These are phyloP conservation scores for Calonectria multiphialidica DNA, from an alignment of 2,329 filamentous ascomycete genomes.

Conservation along the genomic window DNA sequence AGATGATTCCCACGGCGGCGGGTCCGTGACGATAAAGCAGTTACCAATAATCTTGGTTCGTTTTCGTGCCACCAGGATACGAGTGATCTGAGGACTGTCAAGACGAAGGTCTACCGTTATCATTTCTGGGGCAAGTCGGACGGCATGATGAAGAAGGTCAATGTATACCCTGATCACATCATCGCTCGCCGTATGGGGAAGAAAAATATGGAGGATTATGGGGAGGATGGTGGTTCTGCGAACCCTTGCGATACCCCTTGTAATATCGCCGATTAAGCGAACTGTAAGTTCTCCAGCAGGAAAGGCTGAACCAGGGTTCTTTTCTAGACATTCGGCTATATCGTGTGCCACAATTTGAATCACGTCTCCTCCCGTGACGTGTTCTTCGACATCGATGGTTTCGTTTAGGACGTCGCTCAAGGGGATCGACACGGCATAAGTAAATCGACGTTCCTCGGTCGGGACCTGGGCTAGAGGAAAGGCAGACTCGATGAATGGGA, in stretches of 20 bases:
- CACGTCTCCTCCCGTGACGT: constrained; percentile 76
- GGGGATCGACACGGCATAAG: constrained; percentile 74
- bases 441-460: constrained; percentile 71
- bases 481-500: constrained; percentile 72
- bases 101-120: constrained; percentile 72
- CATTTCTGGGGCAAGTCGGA: constrained; percentile 74
- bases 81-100: constrained; percentile 61
- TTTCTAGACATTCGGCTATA: constrained; percentile 28
- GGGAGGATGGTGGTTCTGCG: constrained; percentile 73
- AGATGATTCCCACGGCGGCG: constrained; percentile 67
- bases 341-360: constrained; percentile 69
- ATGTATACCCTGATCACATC: constrained; percentile 57
- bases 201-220: constrained; percentile 65
- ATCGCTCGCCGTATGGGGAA: constrained; percentile 41
- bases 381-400: constrained; percentile 70
- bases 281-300: constrained; percentile 34
- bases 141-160: constrained; percentile 68
- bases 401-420: constrained; percentile 67
- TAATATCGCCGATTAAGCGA: constrained; percentile 63
- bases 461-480: constrained; percentile 74
- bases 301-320: constrained; percentile 24
- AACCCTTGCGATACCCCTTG: constrained; percentile 69
- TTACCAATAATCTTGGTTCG: constrained; percentile 73
- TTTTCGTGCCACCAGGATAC: constrained; percentile 64
- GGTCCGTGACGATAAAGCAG: constrained; percentile 55